Evolutionary conservation across 805 yeast species (phyloP).

Genomic region (Pichia sporocuriosa): DNA sequence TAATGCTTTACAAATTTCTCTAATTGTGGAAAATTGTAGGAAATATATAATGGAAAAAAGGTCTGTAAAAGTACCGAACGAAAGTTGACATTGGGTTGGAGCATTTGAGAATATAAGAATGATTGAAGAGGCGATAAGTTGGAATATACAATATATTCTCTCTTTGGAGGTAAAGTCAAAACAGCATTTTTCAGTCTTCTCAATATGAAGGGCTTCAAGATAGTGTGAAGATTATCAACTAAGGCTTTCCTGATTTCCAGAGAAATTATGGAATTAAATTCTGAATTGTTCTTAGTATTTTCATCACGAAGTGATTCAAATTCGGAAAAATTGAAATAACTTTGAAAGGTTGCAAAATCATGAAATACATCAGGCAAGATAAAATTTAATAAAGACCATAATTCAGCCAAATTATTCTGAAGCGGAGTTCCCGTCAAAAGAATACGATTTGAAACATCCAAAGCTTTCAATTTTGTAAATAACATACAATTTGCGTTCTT

Average conservation of each 20-base stretch:
- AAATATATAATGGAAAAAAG: constrained; percentile 33
- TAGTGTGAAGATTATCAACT: constrained; percentile 74
- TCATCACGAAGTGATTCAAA: constrained; percentile 35
- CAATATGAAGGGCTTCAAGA: constrained; percentile 79
- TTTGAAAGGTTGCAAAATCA: constrained; percentile 82
- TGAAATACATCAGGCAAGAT: constrained; percentile 89
- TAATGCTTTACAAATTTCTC: not conserved
- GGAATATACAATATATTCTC: constrained; percentile 79
- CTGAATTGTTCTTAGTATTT: constrained; percentile 29
- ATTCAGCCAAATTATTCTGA: constrained; percentile 82
- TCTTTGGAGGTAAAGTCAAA: constrained; percentile 73
- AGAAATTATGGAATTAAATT: constrained; percentile 46
- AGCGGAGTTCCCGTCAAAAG: constrained; percentile 94
- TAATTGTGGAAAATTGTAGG: constrained; percentile 10
- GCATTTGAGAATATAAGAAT: constrained; percentile 31
- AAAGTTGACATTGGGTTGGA: constrained; percentile 5
- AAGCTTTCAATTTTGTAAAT: constrained; percentile 61
- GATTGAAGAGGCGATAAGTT: constrained; percentile 58
- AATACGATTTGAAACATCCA: constrained; percentile 64
- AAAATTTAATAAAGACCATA: constrained; percentile 89
- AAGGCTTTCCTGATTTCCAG: constrained; percentile 53
- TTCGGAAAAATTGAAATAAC: constrained; percentile 85
- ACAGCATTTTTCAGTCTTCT: constrained; percentile 77
- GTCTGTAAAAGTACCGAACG: constrained; percentile 38
- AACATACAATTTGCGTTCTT: constrained; percentile 78